These are phyloP conservation scores for Leccinellum luteum DNA, from an alignment of 768 basidiomycete species.

Conservation along the genomic window DNA sequence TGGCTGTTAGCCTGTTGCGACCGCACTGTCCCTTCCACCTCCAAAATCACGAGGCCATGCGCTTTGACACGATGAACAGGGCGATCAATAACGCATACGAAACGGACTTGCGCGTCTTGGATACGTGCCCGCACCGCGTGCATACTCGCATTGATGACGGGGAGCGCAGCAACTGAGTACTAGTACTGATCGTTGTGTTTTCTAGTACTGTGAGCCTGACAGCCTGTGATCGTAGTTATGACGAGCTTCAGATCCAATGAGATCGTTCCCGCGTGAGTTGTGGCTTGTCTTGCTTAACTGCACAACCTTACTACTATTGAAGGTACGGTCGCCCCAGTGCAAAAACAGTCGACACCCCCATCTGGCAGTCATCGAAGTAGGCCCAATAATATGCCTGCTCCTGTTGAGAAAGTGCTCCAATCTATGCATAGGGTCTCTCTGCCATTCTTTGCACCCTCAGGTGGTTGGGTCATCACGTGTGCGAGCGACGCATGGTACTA, in stretches of 20 bases:
- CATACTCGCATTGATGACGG: too few species aligned
- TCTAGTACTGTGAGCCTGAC: conserved; percentile 4
- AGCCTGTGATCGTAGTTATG: neutral
- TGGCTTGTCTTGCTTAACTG: neutral
- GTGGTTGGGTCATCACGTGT: too few species aligned
- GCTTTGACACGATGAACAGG: neutral
- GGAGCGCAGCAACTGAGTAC: too few species aligned
- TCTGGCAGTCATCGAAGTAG: neutral
- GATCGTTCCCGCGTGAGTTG: conserved; percentile 5
- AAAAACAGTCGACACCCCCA: neutral
- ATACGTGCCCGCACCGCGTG: conserved; percentile 2
- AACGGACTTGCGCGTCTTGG: neutral
- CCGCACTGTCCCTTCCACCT: too few species aligned
- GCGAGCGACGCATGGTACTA: too few species aligned
- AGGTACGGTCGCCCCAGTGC: neutral
- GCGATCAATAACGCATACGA: neutral
- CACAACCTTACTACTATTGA: conserved; percentile 12
- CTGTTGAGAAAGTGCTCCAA: conserved; percentile 9
- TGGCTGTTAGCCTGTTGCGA: too few species aligned
- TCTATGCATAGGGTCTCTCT: neutral
- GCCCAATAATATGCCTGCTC: neutral
- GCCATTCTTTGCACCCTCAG: conserved; percentile 1
- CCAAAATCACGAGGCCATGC: neutral
- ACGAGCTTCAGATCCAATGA: neutral
- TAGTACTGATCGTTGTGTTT: neutral